phyloP scores from a whole-genome alignment of 1,284 basidiomycete genomes.

The Trichosporon asahii region DNA sequence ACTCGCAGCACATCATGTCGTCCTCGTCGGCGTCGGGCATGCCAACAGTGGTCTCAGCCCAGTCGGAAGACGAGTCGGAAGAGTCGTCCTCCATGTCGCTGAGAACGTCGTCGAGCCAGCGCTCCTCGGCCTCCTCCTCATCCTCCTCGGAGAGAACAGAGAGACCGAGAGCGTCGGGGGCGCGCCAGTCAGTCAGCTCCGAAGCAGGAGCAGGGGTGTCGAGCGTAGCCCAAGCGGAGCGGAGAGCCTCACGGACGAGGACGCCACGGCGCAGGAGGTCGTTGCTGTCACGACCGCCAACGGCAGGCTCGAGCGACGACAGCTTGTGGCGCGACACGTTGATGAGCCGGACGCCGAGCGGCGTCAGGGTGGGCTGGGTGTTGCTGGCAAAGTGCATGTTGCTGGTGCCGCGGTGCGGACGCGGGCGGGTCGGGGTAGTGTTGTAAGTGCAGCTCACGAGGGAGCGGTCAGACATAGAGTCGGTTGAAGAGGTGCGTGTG shows the following conservation, averaged over 20 bases:
- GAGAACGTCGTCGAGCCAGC: slow-evolving; percentile 45
- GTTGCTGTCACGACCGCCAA: slow-evolving; percentile 32
- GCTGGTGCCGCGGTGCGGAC: not conserved
- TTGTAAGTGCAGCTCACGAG: not conserved
- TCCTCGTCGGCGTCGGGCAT: slow-evolving; percentile 27
- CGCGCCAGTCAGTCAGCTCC: slow-evolving; percentile 41
- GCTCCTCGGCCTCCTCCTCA: slow-evolving; percentile 37
- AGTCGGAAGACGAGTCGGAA: slow-evolving; percentile 25
- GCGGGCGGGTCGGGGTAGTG: not conserved
- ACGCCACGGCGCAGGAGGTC: slow-evolving; percentile 35
- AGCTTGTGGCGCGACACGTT: slow-evolving; percentile 44
- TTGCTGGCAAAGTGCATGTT: slow-evolving; percentile 42
- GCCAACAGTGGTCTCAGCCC: slow-evolving; percentile 34
- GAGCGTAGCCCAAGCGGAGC: slow-evolving; percentile 42
- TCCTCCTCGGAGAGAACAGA: slow-evolving; percentile 44
- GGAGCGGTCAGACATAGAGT: not conserved
- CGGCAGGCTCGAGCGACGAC: slow-evolving; percentile 30
- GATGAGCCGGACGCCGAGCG: slow-evolving; percentile 43
- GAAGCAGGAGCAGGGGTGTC: slow-evolving; percentile 27
- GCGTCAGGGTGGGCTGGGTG: slow-evolving; percentile 39
- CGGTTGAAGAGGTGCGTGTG: not conserved
- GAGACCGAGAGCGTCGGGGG: slow-evolving; percentile 37
- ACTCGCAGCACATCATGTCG: slow-evolving; percentile 5
- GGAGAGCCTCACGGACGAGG: slow-evolving; percentile 42
- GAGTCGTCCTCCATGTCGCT: slow-evolving; percentile 35